phyloP scores from a whole-genome alignment of 1,284 basidiomycete genomes.

The Cutaneotrichosporon curvatum region DNA sequence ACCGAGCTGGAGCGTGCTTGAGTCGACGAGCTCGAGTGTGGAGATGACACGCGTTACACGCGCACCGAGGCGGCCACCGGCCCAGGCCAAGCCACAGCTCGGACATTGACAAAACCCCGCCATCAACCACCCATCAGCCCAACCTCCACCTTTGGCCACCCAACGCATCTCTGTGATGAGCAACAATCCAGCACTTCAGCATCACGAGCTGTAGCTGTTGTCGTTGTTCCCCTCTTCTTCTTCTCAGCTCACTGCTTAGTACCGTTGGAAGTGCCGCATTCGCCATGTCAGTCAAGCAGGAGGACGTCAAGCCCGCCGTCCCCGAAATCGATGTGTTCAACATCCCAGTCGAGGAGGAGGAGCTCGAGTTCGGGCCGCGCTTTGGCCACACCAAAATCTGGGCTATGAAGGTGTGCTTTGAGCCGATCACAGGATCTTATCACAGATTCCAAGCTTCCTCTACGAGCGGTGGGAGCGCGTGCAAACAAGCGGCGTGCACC shows the following conservation, averaged over 20 bases:
- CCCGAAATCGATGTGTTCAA: slow-evolving; percentile 15
- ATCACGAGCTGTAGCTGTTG: neutral
- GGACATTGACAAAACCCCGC: too few species aligned
- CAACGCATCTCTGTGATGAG: neutral
- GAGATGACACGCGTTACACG: neutral
- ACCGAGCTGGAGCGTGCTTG: neutral
- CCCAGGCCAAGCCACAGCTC: too few species aligned
- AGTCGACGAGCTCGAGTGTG: neutral
- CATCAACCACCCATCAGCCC: too few species aligned
- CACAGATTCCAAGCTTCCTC: slow-evolving; percentile 50
- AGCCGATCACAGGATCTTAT: too few species aligned
- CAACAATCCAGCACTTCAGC: neutral
- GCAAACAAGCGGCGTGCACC: slow-evolving; percentile 45
- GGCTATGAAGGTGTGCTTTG: slow-evolving; percentile 30
- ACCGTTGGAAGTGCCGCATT: neutral
- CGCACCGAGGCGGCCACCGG: neutral
- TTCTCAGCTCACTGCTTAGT: neutral
- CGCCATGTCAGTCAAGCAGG: slow-evolving; percentile 8
- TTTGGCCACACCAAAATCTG: slow-evolving; percentile 31
- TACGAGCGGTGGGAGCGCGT: slow-evolving; percentile 50
- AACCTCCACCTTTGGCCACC: slow-evolving; percentile 3
- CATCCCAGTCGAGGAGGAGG: slow-evolving; percentile 29
- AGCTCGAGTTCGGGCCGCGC: slow-evolving; percentile 20
- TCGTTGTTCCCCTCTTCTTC: neutral
- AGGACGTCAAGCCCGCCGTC: slow-evolving; percentile 12